These are phyloP conservation scores for Suillus luteus DNA, from an alignment of 768 basidiomycete species.

Conservation along the genomic window DNA sequence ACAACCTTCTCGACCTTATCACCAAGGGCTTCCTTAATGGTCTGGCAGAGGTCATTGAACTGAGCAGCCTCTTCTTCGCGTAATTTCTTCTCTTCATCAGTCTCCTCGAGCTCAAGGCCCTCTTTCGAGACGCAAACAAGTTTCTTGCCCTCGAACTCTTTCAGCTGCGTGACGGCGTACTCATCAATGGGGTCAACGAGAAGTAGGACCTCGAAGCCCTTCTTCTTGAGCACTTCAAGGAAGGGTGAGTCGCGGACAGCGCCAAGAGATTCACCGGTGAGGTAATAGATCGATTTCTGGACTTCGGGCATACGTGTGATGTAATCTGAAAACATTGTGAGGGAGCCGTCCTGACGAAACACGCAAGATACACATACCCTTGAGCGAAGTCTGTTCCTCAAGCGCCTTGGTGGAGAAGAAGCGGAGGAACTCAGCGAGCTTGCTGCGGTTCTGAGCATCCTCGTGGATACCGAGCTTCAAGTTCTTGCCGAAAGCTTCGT, in stretches of 20 bases:
- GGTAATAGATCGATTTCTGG: slow-evolving; percentile 99
- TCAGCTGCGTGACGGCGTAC: slow-evolving; percentile 97
- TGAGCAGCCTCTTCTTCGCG: slow-evolving; percentile 85
- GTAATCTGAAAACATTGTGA: slow-evolving; percentile 64
- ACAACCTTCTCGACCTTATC: slow-evolving; percentile 99
- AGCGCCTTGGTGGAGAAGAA: slow-evolving; percentile 95
- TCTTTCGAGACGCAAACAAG: slow-evolving; percentile 98
- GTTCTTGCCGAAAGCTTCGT: slow-evolving; percentile 99
- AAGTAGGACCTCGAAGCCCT: slow-evolving; percentile 96
- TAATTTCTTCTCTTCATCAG: slow-evolving; percentile 91
- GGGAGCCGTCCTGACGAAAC: background rate
- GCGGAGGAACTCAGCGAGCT: slow-evolving; percentile 98
- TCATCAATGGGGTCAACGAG: slow-evolving; percentile 99
- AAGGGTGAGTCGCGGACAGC: slow-evolving; percentile 93
- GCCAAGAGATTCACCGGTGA: slow-evolving; percentile 95
- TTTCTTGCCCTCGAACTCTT: slow-evolving; percentile 99
- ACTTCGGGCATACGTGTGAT: slow-evolving; percentile 99
- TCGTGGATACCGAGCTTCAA: slow-evolving; percentile 99
- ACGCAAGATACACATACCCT: slow-evolving; percentile 56
- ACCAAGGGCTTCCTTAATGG: slow-evolving; percentile 97
- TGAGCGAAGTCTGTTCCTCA: slow-evolving; percentile 92
- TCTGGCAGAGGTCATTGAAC: slow-evolving; percentile 86
- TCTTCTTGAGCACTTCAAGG: slow-evolving; percentile 99
- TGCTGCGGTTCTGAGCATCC: slow-evolving; percentile 97
- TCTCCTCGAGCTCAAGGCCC: slow-evolving; percentile 98